Conservation (phyloP, 2,329 filamentous ascomycete genomes). For the Fusarium sp. region DNA sequence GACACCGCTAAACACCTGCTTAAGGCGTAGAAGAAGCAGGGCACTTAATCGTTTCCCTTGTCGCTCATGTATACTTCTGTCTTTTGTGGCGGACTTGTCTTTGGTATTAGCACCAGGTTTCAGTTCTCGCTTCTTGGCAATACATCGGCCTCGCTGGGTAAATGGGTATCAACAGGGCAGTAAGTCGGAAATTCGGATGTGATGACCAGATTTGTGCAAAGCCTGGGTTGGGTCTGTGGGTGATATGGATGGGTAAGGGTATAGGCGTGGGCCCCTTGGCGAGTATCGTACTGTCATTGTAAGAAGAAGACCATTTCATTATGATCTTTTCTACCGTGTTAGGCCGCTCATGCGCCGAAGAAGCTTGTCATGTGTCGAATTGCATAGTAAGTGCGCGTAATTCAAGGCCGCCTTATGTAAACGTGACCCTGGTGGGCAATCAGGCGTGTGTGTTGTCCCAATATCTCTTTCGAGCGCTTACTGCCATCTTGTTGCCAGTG, state of each 20-base stretch:
- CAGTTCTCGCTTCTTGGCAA: conserved; percentile 28
- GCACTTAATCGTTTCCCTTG: conserved; percentile 2
- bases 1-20: conserved; percentile 4
- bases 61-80: conserved; percentile 3
- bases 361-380: conserved; percentile 2
- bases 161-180: neutral
- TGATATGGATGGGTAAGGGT: neutral
- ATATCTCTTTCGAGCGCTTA: conserved; percentile 63
- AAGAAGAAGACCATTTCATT: neutral
- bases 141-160: neutral
- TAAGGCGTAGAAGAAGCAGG: neutral
- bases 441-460: conserved; percentile 63
- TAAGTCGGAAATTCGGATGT: conserved; percentile 22
- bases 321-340: neutral
- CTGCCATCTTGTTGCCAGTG: conserved; percentile 61
- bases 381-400: conserved; percentile 2
- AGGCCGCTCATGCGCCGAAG: neutral
- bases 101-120: conserved; percentile 20
- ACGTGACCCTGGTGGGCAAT: conserved; percentile 26
- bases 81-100: neutral
- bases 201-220: conserved; percentile 3
- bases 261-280: neutral
- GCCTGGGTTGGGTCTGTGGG: neutral
- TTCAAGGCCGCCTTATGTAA: conserved; percentile 15
- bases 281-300: conserved; percentile 1